These are phyloP conservation scores for Aspergillus incahuasiensis DNA, from an alignment of 495 filamentous ascomycete species.

Conservation along the genomic window DNA sequence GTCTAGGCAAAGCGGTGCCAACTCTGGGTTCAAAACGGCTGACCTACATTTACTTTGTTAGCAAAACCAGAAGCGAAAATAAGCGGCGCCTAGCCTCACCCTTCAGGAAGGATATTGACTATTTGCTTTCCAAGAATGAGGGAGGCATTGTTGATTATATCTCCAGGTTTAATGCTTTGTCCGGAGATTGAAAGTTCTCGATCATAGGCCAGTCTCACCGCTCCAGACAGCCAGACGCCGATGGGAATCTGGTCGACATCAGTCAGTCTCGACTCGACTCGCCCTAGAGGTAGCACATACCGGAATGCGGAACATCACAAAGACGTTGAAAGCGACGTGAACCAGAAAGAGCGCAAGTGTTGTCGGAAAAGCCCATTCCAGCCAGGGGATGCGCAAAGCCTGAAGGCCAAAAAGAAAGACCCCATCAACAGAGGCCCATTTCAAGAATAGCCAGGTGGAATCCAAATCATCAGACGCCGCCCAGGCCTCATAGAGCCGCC, in stretches of 20 bases:
- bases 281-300: constrained; percentile 41
- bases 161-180: constrained; percentile 76
- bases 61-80: not conserved
- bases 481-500: constrained; percentile 80
- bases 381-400: constrained; percentile 84
- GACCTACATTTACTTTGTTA: constrained; percentile 48
- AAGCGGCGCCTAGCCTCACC: constrained; percentile 46
- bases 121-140: constrained; percentile 93
- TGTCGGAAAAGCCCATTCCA: constrained; percentile 76
- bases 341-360: constrained; percentile 59
- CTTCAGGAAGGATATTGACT: constrained; percentile 94
- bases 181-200: constrained; percentile 87
- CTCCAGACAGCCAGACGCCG: constrained; percentile 59
- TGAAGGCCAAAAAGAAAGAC: constrained; percentile 82
- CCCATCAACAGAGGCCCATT: constrained; percentile 83
- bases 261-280: constrained; percentile 15
- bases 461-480: constrained; percentile 71
- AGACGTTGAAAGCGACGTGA: constrained; percentile 68
- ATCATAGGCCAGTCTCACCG: constrained; percentile 77
- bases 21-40: constrained; percentile 78
- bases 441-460: constrained; percentile 82
- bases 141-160: constrained; percentile 82
- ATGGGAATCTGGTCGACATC: constrained; percentile 54
- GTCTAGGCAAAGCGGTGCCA: constrained; percentile 71
- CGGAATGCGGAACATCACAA: constrained; percentile 89